Conservation (phyloP, 2,329 filamentous ascomycete species). For the Achaetomium macrosporum region DNA sequence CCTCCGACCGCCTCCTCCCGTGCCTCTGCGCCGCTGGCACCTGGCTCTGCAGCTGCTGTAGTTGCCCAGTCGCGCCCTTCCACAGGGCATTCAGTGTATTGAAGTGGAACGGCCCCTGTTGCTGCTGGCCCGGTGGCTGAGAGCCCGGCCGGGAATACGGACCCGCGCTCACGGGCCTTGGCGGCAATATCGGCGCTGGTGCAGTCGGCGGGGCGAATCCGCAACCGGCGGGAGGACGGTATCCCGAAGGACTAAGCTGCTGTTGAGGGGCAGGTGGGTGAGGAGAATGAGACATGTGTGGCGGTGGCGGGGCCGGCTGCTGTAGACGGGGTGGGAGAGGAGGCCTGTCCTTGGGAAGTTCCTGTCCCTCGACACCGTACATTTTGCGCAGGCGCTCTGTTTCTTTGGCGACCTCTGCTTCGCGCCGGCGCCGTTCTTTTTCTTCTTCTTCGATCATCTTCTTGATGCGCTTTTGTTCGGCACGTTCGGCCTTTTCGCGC, state of each 20-base stretch:
- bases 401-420: slow-evolving; percentile 65
- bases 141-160: slow-evolving; percentile 26
- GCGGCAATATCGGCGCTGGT: slow-evolving; percentile 26
- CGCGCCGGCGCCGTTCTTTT: slow-evolving; percentile 48
- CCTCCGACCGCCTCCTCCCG: slow-evolving; percentile 19
- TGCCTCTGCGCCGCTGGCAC: background rate
- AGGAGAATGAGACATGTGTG: background rate
- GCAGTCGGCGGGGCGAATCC: too few species aligned
- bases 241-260: slow-evolving; percentile 18
- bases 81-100: slow-evolving; percentile 21
- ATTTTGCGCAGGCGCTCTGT: slow-evolving; percentile 70
- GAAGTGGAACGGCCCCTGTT: slow-evolving; percentile 23
- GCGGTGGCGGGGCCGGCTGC: background rate
- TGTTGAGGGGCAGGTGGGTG: slow-evolving; percentile 7
- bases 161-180: slow-evolving; percentile 45
- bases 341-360: slow-evolving; percentile 27
- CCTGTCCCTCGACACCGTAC: slow-evolving; percentile 56
- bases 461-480: slow-evolving; percentile 54
- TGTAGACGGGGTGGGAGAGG: slow-evolving; percentile 9
- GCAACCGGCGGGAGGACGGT: slow-evolving; percentile 10
- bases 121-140: background rate
- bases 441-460: slow-evolving; percentile 63
- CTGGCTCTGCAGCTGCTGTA: slow-evolving; percentile 17
- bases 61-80: slow-evolving; percentile 15
- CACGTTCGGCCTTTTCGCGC: slow-evolving; percentile 48